These are phyloP conservation scores for Vitis hybrid DNA, from an alignment of 177 flowering plant genomes.

Conservation along the genomic window DNA sequence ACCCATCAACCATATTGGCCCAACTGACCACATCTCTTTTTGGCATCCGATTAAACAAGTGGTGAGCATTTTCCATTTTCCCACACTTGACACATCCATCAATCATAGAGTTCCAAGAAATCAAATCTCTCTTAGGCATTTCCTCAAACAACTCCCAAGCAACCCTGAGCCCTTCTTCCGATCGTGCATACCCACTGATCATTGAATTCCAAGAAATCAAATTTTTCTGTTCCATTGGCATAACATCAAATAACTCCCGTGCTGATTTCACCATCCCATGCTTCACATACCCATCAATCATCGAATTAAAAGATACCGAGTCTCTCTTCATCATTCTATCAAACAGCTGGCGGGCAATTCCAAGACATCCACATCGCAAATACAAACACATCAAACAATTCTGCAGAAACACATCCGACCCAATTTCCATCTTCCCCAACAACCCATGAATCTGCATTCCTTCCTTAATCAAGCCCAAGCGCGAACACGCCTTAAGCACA, in stretches of 20 bases:
- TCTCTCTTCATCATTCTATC: conserved; percentile 51
- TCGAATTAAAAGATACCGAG: conserved; percentile 56
- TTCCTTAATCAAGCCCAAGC: conserved; percentile 34
- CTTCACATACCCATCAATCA: conserved; percentile 65
- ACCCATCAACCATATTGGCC: conserved; percentile 59
- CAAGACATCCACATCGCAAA: conserved; percentile 39
- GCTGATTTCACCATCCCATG: conserved; percentile 43
- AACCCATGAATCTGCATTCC: conserved; percentile 62
- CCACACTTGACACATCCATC: conserved; percentile 54
- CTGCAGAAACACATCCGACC: conserved; percentile 47
- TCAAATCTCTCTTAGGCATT: conserved; percentile 61
- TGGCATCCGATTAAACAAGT: conserved; percentile 52
- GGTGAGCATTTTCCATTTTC: conserved; percentile 38
- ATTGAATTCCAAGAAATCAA: conserved; percentile 62
- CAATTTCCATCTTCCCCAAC: conserved; percentile 36
- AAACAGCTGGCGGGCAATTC: conserved; percentile 44
- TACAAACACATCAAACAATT: conserved; percentile 49
- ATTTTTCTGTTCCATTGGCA: conserved; percentile 44
- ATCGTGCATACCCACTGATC: conserved; percentile 45
- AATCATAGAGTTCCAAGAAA: conserved; percentile 66
- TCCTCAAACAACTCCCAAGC: conserved; percentile 50
- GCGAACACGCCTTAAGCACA: conserved; percentile 61
- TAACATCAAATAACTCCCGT: conserved; percentile 39
- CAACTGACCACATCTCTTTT: conserved; percentile 54
- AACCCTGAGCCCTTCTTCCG: conserved; percentile 25